Evolutionary conservation across 495 filamentous ascomycete species (phyloP), one percentile per base, ranked within the genome.

Genomic region (Penicillium turbatum): DNA sequence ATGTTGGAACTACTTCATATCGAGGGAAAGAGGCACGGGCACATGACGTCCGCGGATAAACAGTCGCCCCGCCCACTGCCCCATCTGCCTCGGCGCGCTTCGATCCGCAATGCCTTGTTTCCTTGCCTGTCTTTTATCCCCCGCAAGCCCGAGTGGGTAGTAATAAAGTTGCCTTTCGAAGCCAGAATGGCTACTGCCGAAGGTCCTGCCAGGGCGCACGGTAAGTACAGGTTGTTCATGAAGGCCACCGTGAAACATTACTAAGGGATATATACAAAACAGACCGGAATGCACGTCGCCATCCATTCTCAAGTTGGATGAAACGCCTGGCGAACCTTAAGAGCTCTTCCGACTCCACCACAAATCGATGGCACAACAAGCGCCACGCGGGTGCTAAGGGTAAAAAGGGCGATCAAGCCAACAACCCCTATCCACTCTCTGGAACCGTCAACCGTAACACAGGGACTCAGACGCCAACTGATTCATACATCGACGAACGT

Each of bases 281-380:
- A 86, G 84, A 85, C 67, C 78, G 82, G 52, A 82, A 84, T 71
- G 77, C 76, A 52, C 87, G 90, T 48, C 86, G 90, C 46, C 85
- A 86, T 44, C 92, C 92, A 5, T 97, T 98, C 69, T 83, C 92
- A 19, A 86, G 82, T 38, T 91, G 92, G 86, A 89, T 98, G 84
- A 96, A 92, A 78, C 90, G 92, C 55, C 81, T 98, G 26, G 85
- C 90, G 29, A 93, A 83, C 65, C 80, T 96, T 56, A 96, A 92
- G 68, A 79, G 69, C 54, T 79, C 78, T 65, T 56, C 80, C 27
- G 79, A 81, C 5, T 72, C 78, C 6, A 63, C 64, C n/a, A 64
- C 74, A n/a, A 71, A 64, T 45, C 68, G 71, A 13, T 74, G 70
- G 65, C 71, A 76, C 3, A 66, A 78, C 53, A 85, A 80, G 64